phyloP scores from a whole-genome alignment of 768 basidiomycete genomes.

The Boletus huronensis region DNA sequence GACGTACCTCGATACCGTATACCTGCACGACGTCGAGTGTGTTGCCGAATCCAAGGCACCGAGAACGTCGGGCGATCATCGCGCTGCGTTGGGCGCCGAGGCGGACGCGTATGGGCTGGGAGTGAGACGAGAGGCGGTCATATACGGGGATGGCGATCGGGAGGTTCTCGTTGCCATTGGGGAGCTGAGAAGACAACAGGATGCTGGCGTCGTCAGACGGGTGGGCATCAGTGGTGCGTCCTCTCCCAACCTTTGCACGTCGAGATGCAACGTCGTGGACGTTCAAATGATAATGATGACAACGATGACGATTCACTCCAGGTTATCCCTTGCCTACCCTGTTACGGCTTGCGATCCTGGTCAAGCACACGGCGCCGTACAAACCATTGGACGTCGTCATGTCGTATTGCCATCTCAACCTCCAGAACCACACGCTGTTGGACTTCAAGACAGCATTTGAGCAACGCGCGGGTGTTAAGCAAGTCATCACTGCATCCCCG shows the following conservation, averaged over 20 bases:
- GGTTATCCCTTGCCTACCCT: conserved; percentile 81
- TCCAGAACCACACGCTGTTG: conserved; percentile 65
- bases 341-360: conserved; percentile 75
- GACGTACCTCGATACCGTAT: conserved; percentile 74
- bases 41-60: conserved; percentile 54
- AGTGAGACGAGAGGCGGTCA: conserved; percentile 50
- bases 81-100: conserved; percentile 50
- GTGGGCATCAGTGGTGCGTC: conserved; percentile 78
- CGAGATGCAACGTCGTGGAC: neutral
- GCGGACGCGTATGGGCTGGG: conserved; percentile 62
- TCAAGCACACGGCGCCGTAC: conserved; percentile 62
- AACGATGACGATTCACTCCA: conserved; percentile 23
- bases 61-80: conserved; percentile 52
- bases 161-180: conserved; percentile 63
- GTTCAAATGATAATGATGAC: too few relatives aligned
- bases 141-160: conserved; percentile 69
- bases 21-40: conserved; percentile 84
- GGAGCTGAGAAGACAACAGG: conserved; percentile 64
- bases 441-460: conserved; percentile 56
- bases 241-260: neutral
- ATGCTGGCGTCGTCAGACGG: conserved; percentile 65
- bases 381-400: conserved; percentile 75
- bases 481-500: conserved; percentile 77
- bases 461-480: conserved; percentile 59
- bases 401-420: conserved; percentile 75